Percentiles rank a stretch among this genome's conserved stretches.
These are phyloP conservation scores for Akanthomyces muscarius DNA, from an alignment of 2,329 filamentous ascomycete genomes.

Conservation along the genomic window DNA sequence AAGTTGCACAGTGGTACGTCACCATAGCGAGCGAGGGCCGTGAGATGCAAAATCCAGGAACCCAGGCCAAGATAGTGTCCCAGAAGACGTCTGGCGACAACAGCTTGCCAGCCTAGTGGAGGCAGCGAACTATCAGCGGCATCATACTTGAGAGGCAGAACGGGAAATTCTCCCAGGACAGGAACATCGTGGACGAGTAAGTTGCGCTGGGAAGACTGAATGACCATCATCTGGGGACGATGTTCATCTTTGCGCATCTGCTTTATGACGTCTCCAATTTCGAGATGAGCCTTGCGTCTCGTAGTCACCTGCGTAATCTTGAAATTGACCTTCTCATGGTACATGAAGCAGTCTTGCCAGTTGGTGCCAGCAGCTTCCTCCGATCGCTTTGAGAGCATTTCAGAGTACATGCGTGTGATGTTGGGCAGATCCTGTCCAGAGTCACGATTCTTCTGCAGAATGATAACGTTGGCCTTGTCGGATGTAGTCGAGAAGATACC, in stretches of 20 bases:
- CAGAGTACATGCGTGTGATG: slow-evolving; percentile 79
- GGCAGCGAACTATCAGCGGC: slow-evolving; percentile 81
- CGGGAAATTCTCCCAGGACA: slow-evolving; percentile 76
- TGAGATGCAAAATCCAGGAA: slow-evolving; percentile 84
- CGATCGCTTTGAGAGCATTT: slow-evolving; percentile 63
- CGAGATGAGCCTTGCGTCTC: slow-evolving; percentile 80
- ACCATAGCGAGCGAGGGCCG: slow-evolving; percentile 83
- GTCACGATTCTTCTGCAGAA: slow-evolving; percentile 80
- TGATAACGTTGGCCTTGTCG: slow-evolving; percentile 77
- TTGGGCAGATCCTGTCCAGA: slow-evolving; percentile 80
- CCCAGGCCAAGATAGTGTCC: slow-evolving; percentile 90
- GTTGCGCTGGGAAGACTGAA: slow-evolving; percentile 83
- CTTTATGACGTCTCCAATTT: slow-evolving; percentile 83
- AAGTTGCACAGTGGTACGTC: slow-evolving; percentile 94
- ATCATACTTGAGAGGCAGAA: slow-evolving; percentile 77
- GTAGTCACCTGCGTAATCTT: slow-evolving; percentile 85
- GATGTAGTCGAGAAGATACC: slow-evolving; percentile 83
- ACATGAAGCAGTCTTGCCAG: slow-evolving; percentile 78
- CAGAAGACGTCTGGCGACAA: slow-evolving; percentile 80
- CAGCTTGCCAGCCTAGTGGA: slow-evolving; percentile 88
- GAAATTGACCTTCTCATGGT: slow-evolving; percentile 83
- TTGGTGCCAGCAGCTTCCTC: slow-evolving; percentile 64
- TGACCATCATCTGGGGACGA: slow-evolving; percentile 75
- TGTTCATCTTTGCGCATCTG: slow-evolving; percentile 83
- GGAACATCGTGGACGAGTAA: slow-evolving; percentile 82